Evolutionary conservation across 768 basidiomycete species (phyloP).

Genomic region (Myochromella boudieri): DNA sequence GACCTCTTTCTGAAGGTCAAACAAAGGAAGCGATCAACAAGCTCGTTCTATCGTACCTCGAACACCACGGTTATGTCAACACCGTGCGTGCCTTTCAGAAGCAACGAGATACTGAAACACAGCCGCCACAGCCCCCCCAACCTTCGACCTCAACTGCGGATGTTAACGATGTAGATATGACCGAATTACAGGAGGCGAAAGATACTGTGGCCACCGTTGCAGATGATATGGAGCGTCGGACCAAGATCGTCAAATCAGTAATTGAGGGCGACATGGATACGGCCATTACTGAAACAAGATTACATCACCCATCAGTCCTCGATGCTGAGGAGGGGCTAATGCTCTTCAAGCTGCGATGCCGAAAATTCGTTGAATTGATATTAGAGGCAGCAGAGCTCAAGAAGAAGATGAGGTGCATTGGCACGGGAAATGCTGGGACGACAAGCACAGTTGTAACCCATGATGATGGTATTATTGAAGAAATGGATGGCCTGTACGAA

Average conservation of each 20-base stretch:
- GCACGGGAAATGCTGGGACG: not conserved
- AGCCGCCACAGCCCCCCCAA: conserved; percentile 13
- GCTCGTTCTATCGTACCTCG: conserved; percentile 77
- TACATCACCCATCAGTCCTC: conserved; percentile 63
- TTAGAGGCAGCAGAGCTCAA: conserved; percentile 68
- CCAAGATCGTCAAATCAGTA: conserved; percentile 70
- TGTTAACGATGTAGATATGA: conserved; percentile 49
- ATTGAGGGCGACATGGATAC: conserved; percentile 69
- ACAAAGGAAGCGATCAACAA: conserved; percentile 63
- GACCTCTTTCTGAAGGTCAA: conserved; percentile 44
- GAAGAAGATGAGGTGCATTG: conserved; percentile 48
- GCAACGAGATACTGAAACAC: conserved; percentile 28
- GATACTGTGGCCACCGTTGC: conserved; percentile 27
- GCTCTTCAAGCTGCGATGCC: conserved; percentile 79
- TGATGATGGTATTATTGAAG: conserved; percentile 36
- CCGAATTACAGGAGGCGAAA: conserved; percentile 22
- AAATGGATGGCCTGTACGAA: conserved; percentile 36
- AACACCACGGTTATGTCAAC: conserved; percentile 80
- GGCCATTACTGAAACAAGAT: conserved; percentile 56
- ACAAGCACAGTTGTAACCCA: conserved; percentile 2
- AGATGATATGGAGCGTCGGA: conserved; percentile 64
- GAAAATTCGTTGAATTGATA: conserved; percentile 84
- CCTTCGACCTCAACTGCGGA: conserved; percentile 2
- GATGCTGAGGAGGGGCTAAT: conserved; percentile 68
- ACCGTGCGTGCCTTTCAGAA: conserved; percentile 68